Evolutionary conservation across 2,329 filamentous ascomycete species (phyloP), one percentile per base, ranked within the genome.

Genomic region (Rhynchosporium graminicola): DNA sequence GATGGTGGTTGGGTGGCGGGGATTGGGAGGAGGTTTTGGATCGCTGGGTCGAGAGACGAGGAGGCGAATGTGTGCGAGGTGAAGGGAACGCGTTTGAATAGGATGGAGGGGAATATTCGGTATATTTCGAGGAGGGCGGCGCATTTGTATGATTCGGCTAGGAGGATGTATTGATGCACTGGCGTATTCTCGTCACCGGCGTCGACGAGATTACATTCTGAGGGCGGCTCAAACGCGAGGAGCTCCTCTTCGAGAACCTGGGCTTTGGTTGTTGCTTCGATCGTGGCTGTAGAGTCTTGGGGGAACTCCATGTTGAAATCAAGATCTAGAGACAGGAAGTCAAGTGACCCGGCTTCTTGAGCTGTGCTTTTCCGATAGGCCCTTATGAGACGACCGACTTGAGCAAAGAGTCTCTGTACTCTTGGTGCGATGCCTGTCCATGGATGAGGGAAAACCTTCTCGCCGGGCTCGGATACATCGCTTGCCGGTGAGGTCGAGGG

Each of bases 181-280:
- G 71, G 71, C 0, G 70, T 73, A 40, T 72, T 72, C 29, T 69
- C 66, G 47, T 73, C 71, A 7, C 71, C 71, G 5, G 71, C 66
- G 62, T 72, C 70, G 7, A 72, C 63, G 20, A 72, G 67, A 33
- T 55, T 66, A 2, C 60, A 50, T 33, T 59, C 43, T 3, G 63
- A 47, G 1, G 70, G 71, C n/a, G 68, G 63, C 48, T 68, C 65
- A 29, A 71, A 68, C 0, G 67, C 56, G 10, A 73, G 63, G 9
- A 73, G 57, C 55, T 72, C 63, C 59, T 71, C 70, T 62, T 72
- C 71, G 1, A 71, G 60, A 15, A 28, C 13, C 50, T 67, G 67
- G 2, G 70, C 70, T 61, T 64, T 68, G 1, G 59, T 50, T 20
- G 64, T 62, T 15, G 65, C 63, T 51, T 70, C 67, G 15, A 65